Conservation (phyloP, 176 grass and related monocot genomes). For the Poa annua region DNA sequence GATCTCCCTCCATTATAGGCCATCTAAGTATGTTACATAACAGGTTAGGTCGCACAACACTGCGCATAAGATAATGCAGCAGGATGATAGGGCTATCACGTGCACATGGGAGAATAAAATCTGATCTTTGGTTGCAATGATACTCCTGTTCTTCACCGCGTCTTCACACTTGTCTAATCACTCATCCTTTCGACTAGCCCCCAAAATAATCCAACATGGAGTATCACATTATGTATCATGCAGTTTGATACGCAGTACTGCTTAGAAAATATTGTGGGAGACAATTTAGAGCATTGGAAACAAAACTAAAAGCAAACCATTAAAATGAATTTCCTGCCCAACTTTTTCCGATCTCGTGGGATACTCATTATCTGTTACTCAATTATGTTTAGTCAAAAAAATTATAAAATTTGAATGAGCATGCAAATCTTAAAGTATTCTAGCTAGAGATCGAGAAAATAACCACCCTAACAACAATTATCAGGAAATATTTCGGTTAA, state of each 20-base stretch:
- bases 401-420: not conserved
- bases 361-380: not conserved
- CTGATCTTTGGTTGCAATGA: constrained; percentile 44
- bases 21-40: constrained; percentile 42
- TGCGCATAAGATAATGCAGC: constrained; percentile 23
- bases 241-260: not conserved
- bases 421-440: not conserved
- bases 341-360: not conserved
- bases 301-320: not conserved
- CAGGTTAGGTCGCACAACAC: constrained; percentile 42
- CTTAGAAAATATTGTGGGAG: not conserved
- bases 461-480: not conserved
- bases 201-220: constrained; percentile 10
- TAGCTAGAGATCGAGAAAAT: not conserved
- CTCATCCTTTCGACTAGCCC: not conserved
- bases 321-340: not conserved
- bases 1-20: constrained; percentile 48
- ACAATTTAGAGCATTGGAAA: not conserved
- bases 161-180: constrained; percentile 4
- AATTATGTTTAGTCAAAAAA: not conserved
- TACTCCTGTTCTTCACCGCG: constrained; percentile 39
- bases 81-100: constrained; percentile 42
- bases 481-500: not conserved
- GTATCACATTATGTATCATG: constrained; percentile 22
- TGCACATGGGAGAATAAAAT: constrained; percentile 61